Base-by-base conservation (phyloP, 2,329 filamentous ascomycete species). In the Calonectria hawksworthii region DNA sequence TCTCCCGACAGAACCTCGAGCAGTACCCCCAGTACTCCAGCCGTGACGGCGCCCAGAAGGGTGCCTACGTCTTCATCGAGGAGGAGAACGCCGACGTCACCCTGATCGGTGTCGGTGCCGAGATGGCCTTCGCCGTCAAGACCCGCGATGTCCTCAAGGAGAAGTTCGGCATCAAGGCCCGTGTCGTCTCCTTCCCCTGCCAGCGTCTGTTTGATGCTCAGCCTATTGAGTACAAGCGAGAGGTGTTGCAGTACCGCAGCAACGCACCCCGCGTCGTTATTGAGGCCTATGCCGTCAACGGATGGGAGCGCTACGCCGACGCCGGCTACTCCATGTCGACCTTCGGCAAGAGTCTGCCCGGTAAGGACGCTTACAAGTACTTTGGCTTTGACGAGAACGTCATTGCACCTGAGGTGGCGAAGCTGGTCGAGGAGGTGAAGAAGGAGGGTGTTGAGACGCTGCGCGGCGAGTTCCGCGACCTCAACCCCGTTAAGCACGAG, bases 231-330 rank as follows among this genome's bases (percentile, higher is more conserved):
- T 90, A 90, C 74, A 84, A 86, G 76, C 85, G 87, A 0, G 77
- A 86, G 2, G 86, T 88, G 1, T 83, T 92, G 59, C 83, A 83
- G 59, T 83, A 83, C 69, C 84, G 85, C 34, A 84, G 86, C 77
- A 85, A 85, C 54, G 84, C 87, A 2, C 89, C 89, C 0, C 83
- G 86, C 1, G 89, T 93, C 21, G 89, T 92, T 6, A 90, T 93
- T 54, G 92, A 93, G 82, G 89, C 91, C 0, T 92, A 91, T 79
- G 86, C 88, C 1, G 85, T 87, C 1, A 89, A 89, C 73, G 90
- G 90, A 0, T 92, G 91, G 90, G 91, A 92, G 83, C 82, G 90
- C 26, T 92, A 92, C 78, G 90, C 90, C 0, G 88, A 92, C 80
- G 91, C 90, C 0, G 89, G 88, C 1, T 86, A 86, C 73, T 89